Base-by-base conservation (phyloP, 805 yeast species). In the Candida dendrica region DNA sequence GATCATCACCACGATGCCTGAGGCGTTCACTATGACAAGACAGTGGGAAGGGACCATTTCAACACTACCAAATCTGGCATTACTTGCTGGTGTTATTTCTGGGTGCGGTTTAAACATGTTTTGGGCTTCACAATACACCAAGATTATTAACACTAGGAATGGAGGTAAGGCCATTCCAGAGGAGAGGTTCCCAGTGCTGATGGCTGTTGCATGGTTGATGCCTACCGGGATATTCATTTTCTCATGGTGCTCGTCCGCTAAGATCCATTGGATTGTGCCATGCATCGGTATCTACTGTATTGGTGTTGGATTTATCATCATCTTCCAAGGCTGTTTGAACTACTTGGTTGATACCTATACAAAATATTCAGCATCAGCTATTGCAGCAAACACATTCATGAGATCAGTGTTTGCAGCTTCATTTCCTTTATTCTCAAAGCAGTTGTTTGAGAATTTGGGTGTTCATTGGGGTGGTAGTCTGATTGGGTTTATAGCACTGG, bases 331-430 rank as follows among this genome's bases (percentile, higher is more conserved):
- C 7, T 70, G 77, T 45, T 59, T 79, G 39, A 77, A 75, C 56
- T 80, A 80, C 51, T 62, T 81, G 45, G 75, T 81, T 39, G 85
- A 80, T 56, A 66, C 82, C 37, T 79, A 76, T 52, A 66, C 77
- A 30, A 59, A 67, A 36, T 73, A 69, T 47, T 77, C 84, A 8
- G 85, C 85, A 2, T 74, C 81, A 13, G 82, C 83, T 2, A 65
- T 79, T 42, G 84, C 86, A 3, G 84, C 79, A 6, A 77, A 78
- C 47, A 75, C 84, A 1, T 73, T 79, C 43, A 55, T 74, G 39
- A 67, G 85, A 55, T 77, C 84, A 0, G 59, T 71, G 5, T 72
- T 77, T 58, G 86, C 77, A 26, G 81, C 78, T 27, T 72, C 68
- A 1, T 79, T 80, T 67, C 85, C 86, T 17, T 59, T 79, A 37